Evolutionary conservation across 179 eudicot species (phyloP).

Genomic region (Pouteria campechiana): DNA sequence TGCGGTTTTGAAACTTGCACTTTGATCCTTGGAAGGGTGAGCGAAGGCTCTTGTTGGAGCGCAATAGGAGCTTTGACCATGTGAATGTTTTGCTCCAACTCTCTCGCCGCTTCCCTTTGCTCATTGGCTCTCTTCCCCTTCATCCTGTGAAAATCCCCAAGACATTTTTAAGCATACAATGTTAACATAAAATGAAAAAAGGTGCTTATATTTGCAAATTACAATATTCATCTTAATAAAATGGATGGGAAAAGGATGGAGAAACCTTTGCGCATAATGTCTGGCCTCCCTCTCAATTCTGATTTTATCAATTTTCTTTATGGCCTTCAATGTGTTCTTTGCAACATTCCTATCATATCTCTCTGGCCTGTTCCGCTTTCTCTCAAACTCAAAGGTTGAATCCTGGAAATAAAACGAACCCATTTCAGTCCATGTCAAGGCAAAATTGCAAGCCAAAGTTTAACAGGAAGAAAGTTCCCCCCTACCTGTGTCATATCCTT

Average conservation of each 20-base stretch:
- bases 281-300: conserved; percentile 25
- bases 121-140: conserved; percentile 26
- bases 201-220: not conserved
- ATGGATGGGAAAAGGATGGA: not conserved
- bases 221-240: not conserved
- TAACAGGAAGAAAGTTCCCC: not conserved
- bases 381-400: conserved; percentile 91
- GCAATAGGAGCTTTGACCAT: conserved; percentile 51
- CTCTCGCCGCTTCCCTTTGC: conserved; percentile 16
- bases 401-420: conserved; percentile 58
- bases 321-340: conserved; percentile 60
- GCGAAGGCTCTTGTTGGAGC: conserved; percentile 23
- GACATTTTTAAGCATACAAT: too few relatives aligned
- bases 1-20: conserved; percentile 32
- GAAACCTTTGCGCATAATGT: conserved; percentile 51
- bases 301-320: conserved; percentile 56
- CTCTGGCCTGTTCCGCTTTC: conserved; percentile 93
- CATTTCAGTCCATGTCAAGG: not conserved
- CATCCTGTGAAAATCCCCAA: conserved; percentile 30
- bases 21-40: conserved; percentile 36
- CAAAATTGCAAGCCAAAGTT: not conserved
- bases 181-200: too few relatives aligned
- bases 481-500: conserved; percentile 96
- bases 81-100: conserved; percentile 37
- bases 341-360: conserved; percentile 73